Base-by-base conservation (phyloP, 305 asterid genomes). In the Rubia balearica region DNA sequence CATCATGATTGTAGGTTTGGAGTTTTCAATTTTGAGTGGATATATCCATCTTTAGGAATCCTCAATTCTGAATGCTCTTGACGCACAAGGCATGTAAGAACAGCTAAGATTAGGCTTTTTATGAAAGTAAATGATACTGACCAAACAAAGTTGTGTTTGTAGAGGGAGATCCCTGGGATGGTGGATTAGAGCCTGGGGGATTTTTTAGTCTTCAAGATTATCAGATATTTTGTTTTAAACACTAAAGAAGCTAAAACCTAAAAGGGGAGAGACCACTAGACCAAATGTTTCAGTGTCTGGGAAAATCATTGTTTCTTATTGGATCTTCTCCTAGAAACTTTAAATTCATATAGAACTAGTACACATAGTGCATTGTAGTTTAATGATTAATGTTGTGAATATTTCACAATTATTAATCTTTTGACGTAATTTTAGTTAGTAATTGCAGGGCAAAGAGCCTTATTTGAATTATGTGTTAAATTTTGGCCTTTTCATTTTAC, bases 351-450 rank as follows among this genome's bases (percentile, higher is more conserved):
- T 2, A 17, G 53, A 53, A 38, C 59, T 40, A 41, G 21, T 40
- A 72, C 8, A 38, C 3, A 36, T 36, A 36, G 19, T 51, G 13
- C 9, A 46, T 17, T 4, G 16, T 48, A 30, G 33, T n/a, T 48
- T 16, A 70, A 24, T 24, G 22, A 38, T 73, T 41, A 24, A 27
- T 73, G 59, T 41, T 73, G 16, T 49, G 40, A 66, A 65, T 66
- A 7, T 40, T 22, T 38, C 38, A 16, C 11, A 51, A 41, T 24
- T 24, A 14, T 72, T 22, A 14, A 36, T 9, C 24, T 17, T 43
- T 71, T 27, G 46, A 51, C 42, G 4, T 1, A n/a, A 40, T 61
- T 60, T 71, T 42, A 30, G 19, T n/a, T 65, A 59, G 19, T 17
- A 21, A 7, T 45, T 38, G 43, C 10, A 6, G 17, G 41, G 22